Percentiles rank a stretch among this genome's conserved stretches.
Evolutionary conservation across 106 monocot genomes (phyloP).

Genomic region (Xerophyta viscosa): DNA sequence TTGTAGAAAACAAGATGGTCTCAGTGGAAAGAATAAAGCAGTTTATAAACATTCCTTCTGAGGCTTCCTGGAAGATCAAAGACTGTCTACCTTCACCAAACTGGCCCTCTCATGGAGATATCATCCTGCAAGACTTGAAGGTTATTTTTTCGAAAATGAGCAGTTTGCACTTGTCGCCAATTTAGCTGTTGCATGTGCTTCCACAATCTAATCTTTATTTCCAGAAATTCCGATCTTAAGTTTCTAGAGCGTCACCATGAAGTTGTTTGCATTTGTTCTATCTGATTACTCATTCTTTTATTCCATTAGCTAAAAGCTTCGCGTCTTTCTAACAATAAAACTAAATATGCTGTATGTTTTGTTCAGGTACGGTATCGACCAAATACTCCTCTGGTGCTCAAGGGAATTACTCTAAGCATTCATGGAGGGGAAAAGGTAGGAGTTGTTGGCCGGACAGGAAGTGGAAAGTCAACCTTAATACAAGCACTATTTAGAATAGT

Average conservation of each 20-base stretch:
- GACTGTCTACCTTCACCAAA: slow-evolving; percentile 55
- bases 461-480: slow-evolving; percentile 83
- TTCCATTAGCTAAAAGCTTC: too few relatives aligned
- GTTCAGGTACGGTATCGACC: slow-evolving; percentile 56
- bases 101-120: slow-evolving; percentile 77
- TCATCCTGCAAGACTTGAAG: slow-evolving; percentile 66
- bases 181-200: too few relatives aligned
- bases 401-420: slow-evolving; percentile 43
- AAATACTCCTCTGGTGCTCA: slow-evolving; percentile 63
- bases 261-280: too few relatives aligned
- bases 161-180: too few relatives aligned
- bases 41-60: slow-evolving; percentile 80
- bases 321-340: not conserved
- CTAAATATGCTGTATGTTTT: not conserved
- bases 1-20: slow-evolving; percentile 91
- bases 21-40: slow-evolving; percentile 97
- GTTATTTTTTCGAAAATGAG: too few relatives aligned
- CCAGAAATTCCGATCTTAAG: too few relatives aligned
- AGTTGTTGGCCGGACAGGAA: slow-evolving; percentile 71
- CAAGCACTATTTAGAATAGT: slow-evolving; percentile 68
- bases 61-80: slow-evolving; percentile 76
- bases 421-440: slow-evolving; percentile 71
- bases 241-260: too few relatives aligned
- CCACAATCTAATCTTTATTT: too few relatives aligned
- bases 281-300: too few relatives aligned